Evolutionary conservation across 305 asterid species (phyloP).

Genomic region (Andrographis paniculata): DNA sequence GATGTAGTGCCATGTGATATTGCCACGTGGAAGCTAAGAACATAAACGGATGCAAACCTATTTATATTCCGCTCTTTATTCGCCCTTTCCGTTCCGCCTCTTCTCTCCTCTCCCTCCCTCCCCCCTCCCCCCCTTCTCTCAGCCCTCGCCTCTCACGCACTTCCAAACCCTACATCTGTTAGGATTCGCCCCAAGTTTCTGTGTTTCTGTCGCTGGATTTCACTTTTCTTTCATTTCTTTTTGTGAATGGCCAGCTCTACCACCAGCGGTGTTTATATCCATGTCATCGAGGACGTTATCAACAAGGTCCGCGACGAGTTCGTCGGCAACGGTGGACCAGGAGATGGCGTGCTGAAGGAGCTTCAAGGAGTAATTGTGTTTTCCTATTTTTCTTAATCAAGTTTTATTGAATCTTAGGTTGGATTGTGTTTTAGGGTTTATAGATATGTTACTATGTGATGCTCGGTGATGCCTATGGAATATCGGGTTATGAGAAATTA

Average conservation of each 20-base stretch:
- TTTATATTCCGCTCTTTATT: slow-evolving; percentile 66
- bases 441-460: background rate
- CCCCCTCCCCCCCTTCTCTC: slow-evolving; percentile 38
- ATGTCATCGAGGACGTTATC: slow-evolving; percentile 90
- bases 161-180: slow-evolving; percentile 24
- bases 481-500: background rate
- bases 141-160: slow-evolving; percentile 4
- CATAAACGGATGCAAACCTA: slow-evolving; percentile 86
- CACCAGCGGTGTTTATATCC: slow-evolving; percentile 74
- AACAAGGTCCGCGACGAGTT: slow-evolving; percentile 89
- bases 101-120: slow-evolving; percentile 3
- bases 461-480: too few species aligned
- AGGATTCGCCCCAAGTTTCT: slow-evolving; percentile 2
- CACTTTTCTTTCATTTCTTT: background rate
- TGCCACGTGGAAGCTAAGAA: slow-evolving; percentile 46
- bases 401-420: too few species aligned
- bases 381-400: too few species aligned
- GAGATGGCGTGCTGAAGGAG: slow-evolving; percentile 73
- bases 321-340: slow-evolving; percentile 74
- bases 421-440: background rate
- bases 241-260: slow-evolving; percentile 56
- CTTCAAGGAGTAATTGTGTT: slow-evolving; percentile 97
- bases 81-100: slow-evolving; percentile 45
- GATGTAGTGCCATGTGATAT: too few species aligned
- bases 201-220: slow-evolving; percentile 6